Percentiles rank a stretch among this genome's conserved stretches.
phyloP scores from a whole-genome alignment of 176 grass and related monocot species.

The Triticum timopheevii region DNA sequence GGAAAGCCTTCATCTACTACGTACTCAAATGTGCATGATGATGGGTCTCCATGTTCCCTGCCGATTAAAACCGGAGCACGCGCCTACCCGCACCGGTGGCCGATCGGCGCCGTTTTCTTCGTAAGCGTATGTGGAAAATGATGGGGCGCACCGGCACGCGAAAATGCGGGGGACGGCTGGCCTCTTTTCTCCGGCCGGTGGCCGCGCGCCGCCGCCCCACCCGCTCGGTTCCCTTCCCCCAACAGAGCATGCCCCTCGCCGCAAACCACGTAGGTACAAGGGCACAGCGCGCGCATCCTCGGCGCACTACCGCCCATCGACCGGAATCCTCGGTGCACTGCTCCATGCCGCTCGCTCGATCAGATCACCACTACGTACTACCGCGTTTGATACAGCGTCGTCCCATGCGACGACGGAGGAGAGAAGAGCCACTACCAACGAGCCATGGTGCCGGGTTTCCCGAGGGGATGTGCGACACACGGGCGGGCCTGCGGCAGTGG shows the following conservation, averaged over 20 bases:
- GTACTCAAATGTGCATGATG: neutral
- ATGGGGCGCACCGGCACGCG: neutral
- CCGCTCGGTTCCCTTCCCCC: neutral
- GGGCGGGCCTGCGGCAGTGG: neutral
- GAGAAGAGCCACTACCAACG: neutral
- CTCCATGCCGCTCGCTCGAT: neutral
- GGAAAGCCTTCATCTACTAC: neutral
- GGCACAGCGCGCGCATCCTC: neutral
- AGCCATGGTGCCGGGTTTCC: neutral
- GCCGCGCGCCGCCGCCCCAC: slow-evolving; percentile 18
- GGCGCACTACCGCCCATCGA: neutral
- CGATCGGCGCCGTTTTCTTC: neutral
- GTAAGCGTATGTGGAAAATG: slow-evolving; percentile 10
- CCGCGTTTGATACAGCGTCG: neutral
- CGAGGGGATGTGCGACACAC: neutral
- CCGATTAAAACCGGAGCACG: neutral
- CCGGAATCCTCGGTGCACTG: neutral
- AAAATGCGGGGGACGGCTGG: neutral
- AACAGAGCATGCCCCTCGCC: neutral
- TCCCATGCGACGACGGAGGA: neutral
- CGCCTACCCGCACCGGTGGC: neutral
- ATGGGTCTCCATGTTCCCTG: neutral
- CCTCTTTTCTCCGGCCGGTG: neutral
- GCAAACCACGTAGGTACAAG: neutral
- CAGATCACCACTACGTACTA: neutral